Conservation (phyloP, 1,139 yeast genomes). For the Wickerhamiella infanticola region DNA sequence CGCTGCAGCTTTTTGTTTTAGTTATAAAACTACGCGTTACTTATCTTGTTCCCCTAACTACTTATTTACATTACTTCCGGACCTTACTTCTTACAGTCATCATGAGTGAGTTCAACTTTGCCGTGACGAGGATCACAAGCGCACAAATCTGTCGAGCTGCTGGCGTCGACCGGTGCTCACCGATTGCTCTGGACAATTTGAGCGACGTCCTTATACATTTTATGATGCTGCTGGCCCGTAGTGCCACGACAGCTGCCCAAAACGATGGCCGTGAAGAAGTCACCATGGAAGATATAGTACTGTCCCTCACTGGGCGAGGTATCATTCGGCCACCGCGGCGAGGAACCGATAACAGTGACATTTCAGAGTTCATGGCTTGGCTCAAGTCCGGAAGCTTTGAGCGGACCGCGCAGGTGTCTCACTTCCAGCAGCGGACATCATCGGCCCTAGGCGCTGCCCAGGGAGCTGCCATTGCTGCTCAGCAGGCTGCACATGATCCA, state of each 20-base stretch:
- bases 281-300: constrained; percentile 42
- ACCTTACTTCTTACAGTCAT: background rate
- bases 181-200: constrained; percentile 42
- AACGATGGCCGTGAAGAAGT: constrained; percentile 29
- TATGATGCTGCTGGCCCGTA: constrained; percentile 32
- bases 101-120: constrained; percentile 36
- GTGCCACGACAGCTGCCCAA: constrained; percentile 29
- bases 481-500: constrained; percentile 10
- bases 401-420: constrained; percentile 27
- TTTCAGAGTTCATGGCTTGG: constrained; percentile 35
- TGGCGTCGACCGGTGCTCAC: constrained; percentile 59
- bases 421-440: constrained; percentile 10
- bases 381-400: constrained; percentile 29
- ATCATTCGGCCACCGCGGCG: constrained; percentile 32
- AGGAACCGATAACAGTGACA: constrained; percentile 23
- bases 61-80: background rate
- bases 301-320: constrained; percentile 42
- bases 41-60: too few relatives aligned
- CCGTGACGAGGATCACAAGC: constrained; percentile 46
- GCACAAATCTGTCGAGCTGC: constrained; percentile 51
- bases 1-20: too few relatives aligned
- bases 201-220: constrained; percentile 50
- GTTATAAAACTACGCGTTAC: too few relatives aligned
- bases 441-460: constrained; percentile 17
- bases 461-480: constrained; percentile 11